phyloP scores from a whole-genome alignment of 2,329 filamentous ascomycete genomes.

The Chrysoporthe austroafricana region DNA sequence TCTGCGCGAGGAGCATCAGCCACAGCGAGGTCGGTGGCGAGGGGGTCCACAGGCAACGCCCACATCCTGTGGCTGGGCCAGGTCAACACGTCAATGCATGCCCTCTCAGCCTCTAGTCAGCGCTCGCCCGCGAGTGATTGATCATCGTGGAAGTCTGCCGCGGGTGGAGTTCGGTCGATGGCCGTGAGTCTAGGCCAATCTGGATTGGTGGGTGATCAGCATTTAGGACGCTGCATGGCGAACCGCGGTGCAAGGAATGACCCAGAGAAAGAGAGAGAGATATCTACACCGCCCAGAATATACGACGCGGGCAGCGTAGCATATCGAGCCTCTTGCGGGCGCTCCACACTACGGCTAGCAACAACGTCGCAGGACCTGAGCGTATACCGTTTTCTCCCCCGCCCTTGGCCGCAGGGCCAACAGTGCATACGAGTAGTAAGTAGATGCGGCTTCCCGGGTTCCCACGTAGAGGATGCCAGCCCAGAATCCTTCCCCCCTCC shows the following conservation, averaged over 20 bases:
- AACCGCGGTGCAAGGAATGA: neutral
- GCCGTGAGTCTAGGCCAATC: neutral
- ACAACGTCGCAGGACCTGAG: neutral
- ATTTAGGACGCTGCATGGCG: neutral
- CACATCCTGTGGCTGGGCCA: neutral
- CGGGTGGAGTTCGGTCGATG: slow-evolving; percentile 6
- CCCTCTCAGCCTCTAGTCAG: neutral
- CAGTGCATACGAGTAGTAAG: neutral
- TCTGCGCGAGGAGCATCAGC: neutral
- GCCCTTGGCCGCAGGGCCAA: too few species aligned
- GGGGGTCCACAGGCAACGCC: neutral
- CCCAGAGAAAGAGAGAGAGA: neutral
- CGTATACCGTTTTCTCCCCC: too few species aligned
- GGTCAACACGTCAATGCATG: slow-evolving; percentile 1
- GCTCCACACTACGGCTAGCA: neutral
- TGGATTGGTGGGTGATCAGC: neutral
- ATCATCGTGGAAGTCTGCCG: neutral
- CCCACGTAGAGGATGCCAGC: neutral
- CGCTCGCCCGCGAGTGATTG: neutral
- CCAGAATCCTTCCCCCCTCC: neutral
- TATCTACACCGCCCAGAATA: neutral
- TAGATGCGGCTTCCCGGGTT: neutral
- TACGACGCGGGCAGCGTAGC: neutral
- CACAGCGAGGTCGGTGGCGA: neutral
- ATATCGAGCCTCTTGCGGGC: neutral